These are phyloP conservation scores for Pyrenophora tritici-repentis DNA, from an alignment of 2,329 filamentous ascomycete genomes.

Conservation along the genomic window DNA sequence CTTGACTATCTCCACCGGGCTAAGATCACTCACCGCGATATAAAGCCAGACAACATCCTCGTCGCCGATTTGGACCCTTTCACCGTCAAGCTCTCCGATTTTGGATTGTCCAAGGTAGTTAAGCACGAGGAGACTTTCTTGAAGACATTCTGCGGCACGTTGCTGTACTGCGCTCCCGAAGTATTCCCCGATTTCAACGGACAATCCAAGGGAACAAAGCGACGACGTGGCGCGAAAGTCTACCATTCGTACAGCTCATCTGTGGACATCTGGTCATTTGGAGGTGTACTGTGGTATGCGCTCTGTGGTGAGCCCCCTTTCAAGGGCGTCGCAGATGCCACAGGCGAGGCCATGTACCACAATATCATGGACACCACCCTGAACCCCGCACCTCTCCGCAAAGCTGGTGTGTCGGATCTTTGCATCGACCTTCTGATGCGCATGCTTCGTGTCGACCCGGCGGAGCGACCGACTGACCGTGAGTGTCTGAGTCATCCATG, in stretches of 20 bases:
- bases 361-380: conserved; percentile 82
- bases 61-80: conserved; percentile 75
- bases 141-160: conserved; percentile 93
- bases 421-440: conserved; percentile 74
- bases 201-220: conserved; percentile 67
- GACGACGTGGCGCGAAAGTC: conserved; percentile 58
- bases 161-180: conserved; percentile 95
- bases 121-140: conserved; percentile 89
- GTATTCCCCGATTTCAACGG: conserved; percentile 84
- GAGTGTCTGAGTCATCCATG: conserved; percentile 75
- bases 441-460: conserved; percentile 84
- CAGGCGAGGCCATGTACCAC: conserved; percentile 78
- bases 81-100: conserved; percentile 90
- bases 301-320: conserved; percentile 83
- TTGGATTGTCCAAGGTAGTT: conserved; percentile 93
- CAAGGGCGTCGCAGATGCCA: conserved; percentile 74
- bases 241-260: conserved; percentile 80
- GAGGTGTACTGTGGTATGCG: conserved; percentile 86
- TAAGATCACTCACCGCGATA: conserved; percentile 95
- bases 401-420: conserved; percentile 62
- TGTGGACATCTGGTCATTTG: conserved; percentile 95
- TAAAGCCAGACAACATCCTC: conserved; percentile 97
- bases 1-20: conserved; percentile 83
- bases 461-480: conserved; percentile 72
- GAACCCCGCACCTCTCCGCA: conserved; percentile 67